Evolutionary conservation across 208 protist genomes (phyloP), one percentile per base, ranked within the genome.

Genomic region (Lotmaria passim): DNA sequence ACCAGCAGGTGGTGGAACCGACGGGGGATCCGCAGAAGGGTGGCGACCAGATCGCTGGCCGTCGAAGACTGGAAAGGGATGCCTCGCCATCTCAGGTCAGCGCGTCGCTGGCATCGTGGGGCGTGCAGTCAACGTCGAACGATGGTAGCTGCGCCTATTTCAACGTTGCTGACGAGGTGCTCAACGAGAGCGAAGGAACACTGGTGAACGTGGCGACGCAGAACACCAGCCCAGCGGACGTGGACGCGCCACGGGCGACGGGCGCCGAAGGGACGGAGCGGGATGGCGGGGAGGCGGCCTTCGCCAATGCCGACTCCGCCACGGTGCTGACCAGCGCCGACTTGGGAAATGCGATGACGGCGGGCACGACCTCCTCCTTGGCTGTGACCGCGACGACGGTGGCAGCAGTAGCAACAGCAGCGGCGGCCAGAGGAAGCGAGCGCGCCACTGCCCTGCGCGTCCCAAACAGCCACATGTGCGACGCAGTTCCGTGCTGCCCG

Each of bases 131-230:
- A 5, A 50, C 39, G 3, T 36, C 26, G 56, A 23, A 36, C 14
- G 56, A 62, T 11, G 41, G 56, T 39, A 62, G 34, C 53, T 41
- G 26, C 56, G n/a, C n/a, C n/a, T n/a, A n/a, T n/a, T 48, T 50
- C 17, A 60, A 36, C 36, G 36, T 33, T 3, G 52, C 31, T 0
- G 33, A 58, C 19, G 52, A 43, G 52, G 19, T 28, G n/a, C 33
- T 58, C 33, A 7, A 17, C 33, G 19, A 24, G 2, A n/a, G 7
- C 1, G 19, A 23, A 10, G 33, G 33, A 28, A 2, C n/a, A 23
- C 52, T 8, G 5, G 15, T 28, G 14, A 12, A 60, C 36, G 23
- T 2, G 19, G 19, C 36, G 55, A 36, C 24, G 38, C 15, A 23
- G 6, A 23, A 33, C 38, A 6, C 31, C 36, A 60, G 36, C 36